Percentiles rank a stretch among this genome's conserved stretches.
These are phyloP conservation scores for Fusarium newnesense DNA, from an alignment of 2,329 filamentous ascomycete genomes.

Conservation along the genomic window DNA sequence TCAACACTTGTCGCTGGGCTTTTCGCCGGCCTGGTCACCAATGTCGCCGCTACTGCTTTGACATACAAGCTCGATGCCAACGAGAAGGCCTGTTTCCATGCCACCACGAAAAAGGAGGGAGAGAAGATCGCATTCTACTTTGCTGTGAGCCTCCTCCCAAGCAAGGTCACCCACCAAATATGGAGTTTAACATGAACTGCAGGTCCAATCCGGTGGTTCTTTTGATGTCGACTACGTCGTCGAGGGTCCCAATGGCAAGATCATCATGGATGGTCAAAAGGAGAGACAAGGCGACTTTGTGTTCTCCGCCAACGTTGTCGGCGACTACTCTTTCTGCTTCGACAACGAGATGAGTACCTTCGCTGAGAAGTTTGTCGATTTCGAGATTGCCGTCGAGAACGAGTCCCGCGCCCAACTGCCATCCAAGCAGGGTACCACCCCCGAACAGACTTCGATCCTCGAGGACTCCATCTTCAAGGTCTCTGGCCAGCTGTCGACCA, in stretches of 20 bases:
- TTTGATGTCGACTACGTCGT: conserved; percentile 98
- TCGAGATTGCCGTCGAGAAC: conserved; percentile 97
- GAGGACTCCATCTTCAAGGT: conserved; percentile 97
- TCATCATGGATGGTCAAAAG: conserved; percentile 87
- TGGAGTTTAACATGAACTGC: conserved; percentile 26
- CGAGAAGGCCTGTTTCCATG: conserved; percentile 97
- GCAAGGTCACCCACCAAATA: not conserved
- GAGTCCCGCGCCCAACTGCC: conserved; percentile 84
- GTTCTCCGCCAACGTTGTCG: conserved; percentile 87
- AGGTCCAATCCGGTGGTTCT: conserved; percentile 98
- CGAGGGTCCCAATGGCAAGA: conserved; percentile 80
- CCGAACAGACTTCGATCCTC: conserved; percentile 87
- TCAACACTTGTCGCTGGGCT: conserved; percentile 72
- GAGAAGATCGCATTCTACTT: conserved; percentile 99
- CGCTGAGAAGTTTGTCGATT: conserved; percentile 96
- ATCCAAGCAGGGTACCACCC: conserved; percentile 85
- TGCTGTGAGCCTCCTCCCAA: conserved; percentile 72
- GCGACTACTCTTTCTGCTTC: conserved; percentile 98
- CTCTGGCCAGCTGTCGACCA: conserved; percentile 90
- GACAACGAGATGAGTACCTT: conserved; percentile 99
- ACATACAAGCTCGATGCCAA: conserved; percentile 92
- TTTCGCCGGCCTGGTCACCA: conserved; percentile 75
- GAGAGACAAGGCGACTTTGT: conserved; percentile 97
- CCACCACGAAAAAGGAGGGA: conserved; percentile 78
- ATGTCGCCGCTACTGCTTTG: conserved; percentile 86